Evolutionary conservation across 2,329 filamentous ascomycete species (phyloP).

Genomic region (Penicillium crustosum): DNA sequence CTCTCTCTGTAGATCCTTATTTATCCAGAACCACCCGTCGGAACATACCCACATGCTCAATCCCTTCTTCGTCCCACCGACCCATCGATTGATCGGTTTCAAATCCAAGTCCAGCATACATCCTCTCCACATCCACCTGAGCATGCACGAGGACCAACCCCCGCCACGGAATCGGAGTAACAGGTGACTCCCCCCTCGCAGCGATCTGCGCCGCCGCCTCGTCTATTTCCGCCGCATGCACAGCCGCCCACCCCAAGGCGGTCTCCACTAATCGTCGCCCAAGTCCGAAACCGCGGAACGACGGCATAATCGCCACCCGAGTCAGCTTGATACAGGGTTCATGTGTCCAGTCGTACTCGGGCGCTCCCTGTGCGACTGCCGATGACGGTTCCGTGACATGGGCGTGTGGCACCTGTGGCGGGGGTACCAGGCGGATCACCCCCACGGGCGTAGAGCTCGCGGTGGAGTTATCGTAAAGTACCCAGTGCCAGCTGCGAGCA

Average conservation of each 20-base stretch:
- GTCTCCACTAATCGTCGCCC: slow-evolving; percentile 65
- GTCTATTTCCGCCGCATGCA: slow-evolving; percentile 56
- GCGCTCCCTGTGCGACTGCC: slow-evolving; percentile 15
- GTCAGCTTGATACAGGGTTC: slow-evolving; percentile 84
- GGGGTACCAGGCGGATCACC: slow-evolving; percentile 77
- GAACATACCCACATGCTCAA: slow-evolving; percentile 85
- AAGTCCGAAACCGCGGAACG: slow-evolving; percentile 66
- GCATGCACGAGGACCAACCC: slow-evolving; percentile 79
- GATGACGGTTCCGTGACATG: slow-evolving; percentile 32
- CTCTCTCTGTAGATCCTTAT: neutral
- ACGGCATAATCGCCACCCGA: slow-evolving; percentile 67
- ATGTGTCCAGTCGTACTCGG: slow-evolving; percentile 49
- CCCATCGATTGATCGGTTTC: slow-evolving; percentile 70
- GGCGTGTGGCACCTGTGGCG: slow-evolving; percentile 67
- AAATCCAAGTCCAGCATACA: slow-evolving; percentile 75
- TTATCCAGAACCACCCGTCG: slow-evolving; percentile 37
- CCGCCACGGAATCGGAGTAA: slow-evolving; percentile 56
- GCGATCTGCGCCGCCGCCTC: slow-evolving; percentile 18
- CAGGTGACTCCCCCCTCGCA: slow-evolving; percentile 46
- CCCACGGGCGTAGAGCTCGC: slow-evolving; percentile 58
- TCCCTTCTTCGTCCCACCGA: slow-evolving; percentile 79
- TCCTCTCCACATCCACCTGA: slow-evolving; percentile 62
- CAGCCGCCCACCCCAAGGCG: slow-evolving; percentile 65
- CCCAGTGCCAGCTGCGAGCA: slow-evolving; percentile 77
- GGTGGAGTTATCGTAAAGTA: slow-evolving; percentile 68